Evolutionary conservation across 1,139 yeast species (phyloP).

Genomic region (Nakaseomyces glabratus): DNA sequence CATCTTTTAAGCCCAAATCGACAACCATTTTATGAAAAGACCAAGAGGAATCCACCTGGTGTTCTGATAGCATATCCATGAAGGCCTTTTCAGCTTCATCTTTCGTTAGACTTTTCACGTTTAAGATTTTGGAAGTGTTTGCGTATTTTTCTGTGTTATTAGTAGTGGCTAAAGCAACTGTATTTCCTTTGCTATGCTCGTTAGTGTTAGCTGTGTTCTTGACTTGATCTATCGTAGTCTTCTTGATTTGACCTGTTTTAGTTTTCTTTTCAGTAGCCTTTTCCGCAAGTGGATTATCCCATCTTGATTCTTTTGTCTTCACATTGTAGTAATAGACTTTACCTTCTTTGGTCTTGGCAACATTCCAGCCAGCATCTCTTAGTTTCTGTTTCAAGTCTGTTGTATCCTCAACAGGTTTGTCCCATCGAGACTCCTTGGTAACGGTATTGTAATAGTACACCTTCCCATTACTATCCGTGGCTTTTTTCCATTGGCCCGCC

Average conservation of each 20-base stretch:
- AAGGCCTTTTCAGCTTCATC: slow-evolving; percentile 42
- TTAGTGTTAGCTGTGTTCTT: slow-evolving; percentile 10
- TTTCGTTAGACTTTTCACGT: slow-evolving; percentile 16
- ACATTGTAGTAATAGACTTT: slow-evolving; percentile 28
- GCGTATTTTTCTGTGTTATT: no score
- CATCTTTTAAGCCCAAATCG: slow-evolving; percentile 44
- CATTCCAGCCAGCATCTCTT: no score
- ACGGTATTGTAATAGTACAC: slow-evolving; percentile 59
- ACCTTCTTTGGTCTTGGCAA: slow-evolving; percentile 56
- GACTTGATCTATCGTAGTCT: no score
- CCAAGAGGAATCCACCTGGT: slow-evolving; percentile 64
- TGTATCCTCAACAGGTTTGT: slow-evolving; percentile 48
- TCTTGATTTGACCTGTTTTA: no score
- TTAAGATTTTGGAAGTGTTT: slow-evolving; percentile 16
- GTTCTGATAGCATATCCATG: slow-evolving; percentile 42
- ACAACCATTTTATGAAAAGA: slow-evolving; percentile 61
- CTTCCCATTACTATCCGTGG: slow-evolving; percentile 56
- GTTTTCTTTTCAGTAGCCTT: no score
- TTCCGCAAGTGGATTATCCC: no score
- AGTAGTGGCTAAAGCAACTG: no score
- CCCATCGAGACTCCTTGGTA: slow-evolving; percentile 75
- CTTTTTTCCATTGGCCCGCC: slow-evolving; percentile 50
- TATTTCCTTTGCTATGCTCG: slow-evolving; percentile 9
- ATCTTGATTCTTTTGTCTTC: slow-evolving; percentile 57
- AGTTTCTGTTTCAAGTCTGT: no score